Conservation (phyloP, 164 flowering plant genomes). For the Macadamia tetraphylla region DNA sequence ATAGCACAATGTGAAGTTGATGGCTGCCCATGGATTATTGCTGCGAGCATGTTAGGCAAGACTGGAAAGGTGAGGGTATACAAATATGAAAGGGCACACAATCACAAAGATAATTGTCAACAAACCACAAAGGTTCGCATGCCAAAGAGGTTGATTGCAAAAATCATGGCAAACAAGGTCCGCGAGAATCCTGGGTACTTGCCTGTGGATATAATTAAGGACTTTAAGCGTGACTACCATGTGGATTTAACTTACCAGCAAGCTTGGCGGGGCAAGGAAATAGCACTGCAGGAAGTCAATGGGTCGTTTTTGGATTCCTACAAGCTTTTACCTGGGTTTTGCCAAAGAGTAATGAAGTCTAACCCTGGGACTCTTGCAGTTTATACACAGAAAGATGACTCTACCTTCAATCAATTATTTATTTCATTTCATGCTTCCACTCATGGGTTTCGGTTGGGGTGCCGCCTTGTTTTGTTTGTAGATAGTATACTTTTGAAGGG, state of each 20-base stretch:
- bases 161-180: not conserved
- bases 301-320: not conserved
- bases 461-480: not conserved
- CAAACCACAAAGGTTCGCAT: not conserved
- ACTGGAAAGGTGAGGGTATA: not conserved
- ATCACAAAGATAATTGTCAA: not conserved
- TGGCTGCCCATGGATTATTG: not conserved
- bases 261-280: not conserved
- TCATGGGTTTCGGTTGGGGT: not conserved
- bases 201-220: not conserved
- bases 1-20: not conserved
- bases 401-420: not conserved
- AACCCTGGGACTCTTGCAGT: not conserved
- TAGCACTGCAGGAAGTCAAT: not conserved
- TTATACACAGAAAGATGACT: not conserved
- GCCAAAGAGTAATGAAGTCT: not conserved
- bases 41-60: not conserved
- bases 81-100: not conserved
- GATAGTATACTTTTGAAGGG: not conserved
- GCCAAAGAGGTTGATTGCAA: not conserved
- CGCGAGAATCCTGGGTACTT: not conserved
- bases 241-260: not conserved
- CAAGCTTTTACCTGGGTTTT: not conserved
- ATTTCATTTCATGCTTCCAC: not conserved
- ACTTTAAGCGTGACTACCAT: not conserved